These are phyloP conservation scores for Acorus calamus DNA, from an alignment of 106 monocot genomes.

Conservation along the genomic window DNA sequence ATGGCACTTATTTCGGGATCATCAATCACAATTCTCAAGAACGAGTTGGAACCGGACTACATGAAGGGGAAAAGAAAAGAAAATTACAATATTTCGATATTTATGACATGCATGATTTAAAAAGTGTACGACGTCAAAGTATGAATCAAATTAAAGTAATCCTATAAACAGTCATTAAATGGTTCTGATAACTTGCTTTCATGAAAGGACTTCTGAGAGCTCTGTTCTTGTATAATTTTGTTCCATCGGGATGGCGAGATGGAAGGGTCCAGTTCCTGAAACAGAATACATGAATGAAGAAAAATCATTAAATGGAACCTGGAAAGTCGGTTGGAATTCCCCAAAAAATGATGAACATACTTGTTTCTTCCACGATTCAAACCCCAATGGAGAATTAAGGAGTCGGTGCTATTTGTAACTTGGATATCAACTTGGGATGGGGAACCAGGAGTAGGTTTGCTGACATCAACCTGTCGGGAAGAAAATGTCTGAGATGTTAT, in stretches of 20 bases:
- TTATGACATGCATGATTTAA: neutral
- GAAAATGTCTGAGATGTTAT: constrained; percentile 1
- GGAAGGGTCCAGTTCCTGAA: constrained; percentile 73
- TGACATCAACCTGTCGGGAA: constrained; percentile 27
- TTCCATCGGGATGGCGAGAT: constrained; percentile 57
- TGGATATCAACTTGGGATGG: constrained; percentile 35
- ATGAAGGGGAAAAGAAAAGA: neutral
- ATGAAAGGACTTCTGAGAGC: constrained; percentile 81
- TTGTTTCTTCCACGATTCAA: constrained; percentile 30
- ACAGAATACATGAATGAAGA: neutral
- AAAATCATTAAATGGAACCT: neutral
- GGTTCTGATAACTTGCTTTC: constrained; percentile 26
- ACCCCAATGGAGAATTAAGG: constrained; percentile 89
- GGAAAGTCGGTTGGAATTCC: neutral
- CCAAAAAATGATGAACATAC: constrained; percentile 23
- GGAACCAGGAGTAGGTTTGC: constrained; percentile 17
- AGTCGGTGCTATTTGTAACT: constrained; percentile 37
- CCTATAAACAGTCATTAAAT: too few relatives aligned
- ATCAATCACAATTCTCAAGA: constrained; percentile 69
- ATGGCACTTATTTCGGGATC: constrained; percentile 70
- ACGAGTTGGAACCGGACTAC: constrained; percentile 56
- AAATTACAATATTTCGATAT: neutral
- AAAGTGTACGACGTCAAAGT: neutral
- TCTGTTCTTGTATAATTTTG: constrained; percentile 60
- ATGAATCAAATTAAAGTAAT: too few relatives aligned